Evolutionary conservation across 2,329 filamentous ascomycete genomes (phyloP), one percentile per base, ranked within the genome.

Genomic region (Mariannaea elegans): DNA sequence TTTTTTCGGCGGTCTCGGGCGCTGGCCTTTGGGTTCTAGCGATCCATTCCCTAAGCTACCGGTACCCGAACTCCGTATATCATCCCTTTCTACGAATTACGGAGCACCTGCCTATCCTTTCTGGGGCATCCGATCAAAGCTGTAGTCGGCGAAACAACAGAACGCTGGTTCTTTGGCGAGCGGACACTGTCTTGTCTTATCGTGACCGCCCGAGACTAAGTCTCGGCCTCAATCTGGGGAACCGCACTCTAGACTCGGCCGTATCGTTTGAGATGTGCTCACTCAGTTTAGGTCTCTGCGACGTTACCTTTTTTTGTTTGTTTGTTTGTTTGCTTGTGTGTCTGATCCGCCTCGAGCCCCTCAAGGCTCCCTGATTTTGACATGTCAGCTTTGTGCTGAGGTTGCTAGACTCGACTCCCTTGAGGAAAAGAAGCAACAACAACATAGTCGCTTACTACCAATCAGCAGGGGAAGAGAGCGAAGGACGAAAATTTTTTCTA

Each of bases 301-400:
- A 14, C 6, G 19, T 34, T 31, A 24, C 31, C 24, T 16, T 36
- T 14, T 16, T 51, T 52, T 13, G 21, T 53, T 21, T 32, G 39
- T 47, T 19, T 14, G 31, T 38, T 58, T 51, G n/a, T n/a, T n/a
- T n/a, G n/a, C n/a, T n/a, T n/a, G n/a, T n/a, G n/a, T n/a, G n/a
- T n/a, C n/a, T n/a, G n/a, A n/a, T n/a, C n/a, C n/a, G n/a, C n/a
- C n/a, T n/a, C n/a, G n/a, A n/a, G n/a, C n/a, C n/a, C n/a, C n/a
- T n/a, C n/a, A 36, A 27, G 29, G 27, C 49, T 45, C 49, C 56
- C 56, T 59, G 56, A 44, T 49, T 42, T 53, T 59, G 56, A 59
- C 56, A 29, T 53, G 49, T 59, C 56, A 50, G 18, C 24, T 59
- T 36, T 32, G 50, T 27, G 16, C 14, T 7, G 29, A 13, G 29